These are phyloP conservation scores for Mycena haematopus DNA, from an alignment of 768 basidiomycete species.

Conservation along the genomic window DNA sequence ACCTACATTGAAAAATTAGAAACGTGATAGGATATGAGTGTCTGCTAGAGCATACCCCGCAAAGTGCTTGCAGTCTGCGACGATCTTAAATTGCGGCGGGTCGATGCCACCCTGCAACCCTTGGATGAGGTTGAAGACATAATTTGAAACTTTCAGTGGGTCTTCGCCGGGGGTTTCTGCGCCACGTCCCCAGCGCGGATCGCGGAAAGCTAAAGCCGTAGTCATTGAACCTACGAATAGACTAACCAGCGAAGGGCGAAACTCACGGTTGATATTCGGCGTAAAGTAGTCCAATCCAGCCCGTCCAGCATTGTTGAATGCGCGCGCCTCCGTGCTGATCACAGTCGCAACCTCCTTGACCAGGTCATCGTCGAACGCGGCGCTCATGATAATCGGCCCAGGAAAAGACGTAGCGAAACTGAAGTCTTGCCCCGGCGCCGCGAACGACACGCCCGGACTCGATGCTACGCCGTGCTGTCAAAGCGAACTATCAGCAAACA, in stretches of 20 bases:
- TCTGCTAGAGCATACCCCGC: constrained; percentile 67
- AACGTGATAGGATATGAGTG: not conserved
- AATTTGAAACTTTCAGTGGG: constrained; percentile 57
- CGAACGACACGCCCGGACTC: constrained; percentile 60
- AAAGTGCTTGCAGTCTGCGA: constrained; percentile 67
- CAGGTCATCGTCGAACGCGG: constrained; percentile 61
- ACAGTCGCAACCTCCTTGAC: constrained; percentile 55
- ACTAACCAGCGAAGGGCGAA: no score
- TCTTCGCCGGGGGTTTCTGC: constrained; percentile 71
- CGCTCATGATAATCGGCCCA: constrained; percentile 59
- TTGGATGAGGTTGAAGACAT: constrained; percentile 58
- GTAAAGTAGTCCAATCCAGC: constrained; percentile 63
- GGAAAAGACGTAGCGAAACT: constrained; percentile 67
- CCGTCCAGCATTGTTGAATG: constrained; percentile 59
- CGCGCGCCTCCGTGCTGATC: constrained; percentile 63
- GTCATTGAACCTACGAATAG: not conserved
- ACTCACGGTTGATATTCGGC: constrained; percentile 54
- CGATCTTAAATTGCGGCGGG: constrained; percentile 57
- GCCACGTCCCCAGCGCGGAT: constrained; percentile 68
- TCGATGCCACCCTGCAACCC: constrained; percentile 66
- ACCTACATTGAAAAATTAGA: not conserved
- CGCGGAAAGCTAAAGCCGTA: constrained; percentile 54
- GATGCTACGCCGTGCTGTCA: constrained; percentile 59
- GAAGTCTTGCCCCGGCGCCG: constrained; percentile 51
- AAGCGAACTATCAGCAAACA: not conserved